Base-by-base conservation (phyloP, 768 basidiomycete species). In the Mycena belliarum region DNA sequence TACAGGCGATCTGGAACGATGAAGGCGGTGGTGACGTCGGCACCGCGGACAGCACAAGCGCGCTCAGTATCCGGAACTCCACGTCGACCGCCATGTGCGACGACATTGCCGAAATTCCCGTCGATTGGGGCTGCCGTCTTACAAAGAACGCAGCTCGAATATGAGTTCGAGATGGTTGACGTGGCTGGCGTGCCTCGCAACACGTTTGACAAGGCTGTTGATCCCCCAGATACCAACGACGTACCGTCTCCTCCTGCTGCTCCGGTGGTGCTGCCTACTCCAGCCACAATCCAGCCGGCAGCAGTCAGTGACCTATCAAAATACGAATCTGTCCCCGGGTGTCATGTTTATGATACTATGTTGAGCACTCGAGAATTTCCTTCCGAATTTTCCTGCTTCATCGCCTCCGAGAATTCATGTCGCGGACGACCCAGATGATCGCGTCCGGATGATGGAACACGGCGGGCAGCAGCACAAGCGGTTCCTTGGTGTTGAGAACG, bases 11-110 rank as follows among this genome's bases (percentile, higher is more conserved):
- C 1, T 38, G 0, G 53, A 69, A 54, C 51, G 25, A 54, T 61
- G 3, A 20, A 66, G 8, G 32, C 53, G 0, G 73, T 70, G 7
- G 64, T 77, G 6, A 56, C 11, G 5, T 47, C 29, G 15, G 66
- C 73, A 12, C 52, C 65, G 4, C 32, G 57, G 2, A 37, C 63
- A 0, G 71, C 72, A 0, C 63, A 64, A 8, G 23, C 76, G 6
- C 76, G 5, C 72, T 82, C 1, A 82, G 80, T 1, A 78, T 83
- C 15, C 81, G 82, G 12, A 21, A 64, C 16, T 51, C 49, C 0
- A 76, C 69, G 0, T 79, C 79, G 14, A 77, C 72, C 4, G 75
- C 71, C 0, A 68, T 77, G 63, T 79, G 78, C 57, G 67, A 75
- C 24, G 63, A 69, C 1, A 72, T 83, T 20, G 80, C 82, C n/a